These are phyloP conservation scores for Lathyrus tuberosus DNA, from an alignment of 306 rosid species.

Conservation along the genomic window DNA sequence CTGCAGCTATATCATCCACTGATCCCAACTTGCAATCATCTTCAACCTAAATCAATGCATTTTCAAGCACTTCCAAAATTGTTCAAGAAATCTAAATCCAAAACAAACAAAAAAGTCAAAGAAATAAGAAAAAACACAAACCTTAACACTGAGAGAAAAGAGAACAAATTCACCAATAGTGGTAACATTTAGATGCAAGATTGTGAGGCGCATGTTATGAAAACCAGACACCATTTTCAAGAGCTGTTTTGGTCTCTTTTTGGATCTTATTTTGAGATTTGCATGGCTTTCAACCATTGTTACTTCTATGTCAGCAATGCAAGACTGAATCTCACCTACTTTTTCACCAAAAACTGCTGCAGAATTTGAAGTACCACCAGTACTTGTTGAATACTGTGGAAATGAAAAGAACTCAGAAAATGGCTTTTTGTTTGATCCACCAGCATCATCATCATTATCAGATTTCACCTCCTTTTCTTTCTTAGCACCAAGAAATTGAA, in stretches of 20 bases:
- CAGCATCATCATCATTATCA: slow-evolving; percentile 13
- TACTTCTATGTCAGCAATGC: slow-evolving; percentile 85
- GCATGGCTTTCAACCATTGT: slow-evolving; percentile 97
- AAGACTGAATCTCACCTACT: slow-evolving; percentile 37
- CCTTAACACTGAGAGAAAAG: slow-evolving; percentile 84
- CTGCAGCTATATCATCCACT: slow-evolving; percentile 89
- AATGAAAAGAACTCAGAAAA: slow-evolving; percentile 83
- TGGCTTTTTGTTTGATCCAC: slow-evolving; percentile 37
- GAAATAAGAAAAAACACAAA: slow-evolving; percentile 25
- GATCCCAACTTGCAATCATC: slow-evolving; percentile 84
- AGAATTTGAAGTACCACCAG: slow-evolving; percentile 15
- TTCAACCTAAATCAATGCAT: slow-evolving; percentile 66
- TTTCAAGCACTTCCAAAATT: neutral
- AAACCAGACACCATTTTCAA: slow-evolving; percentile 72
- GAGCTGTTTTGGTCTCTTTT: slow-evolving; percentile 69
- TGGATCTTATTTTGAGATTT: slow-evolving; percentile 75
- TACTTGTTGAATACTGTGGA: slow-evolving; percentile 71
- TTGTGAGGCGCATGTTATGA: slow-evolving; percentile 68
- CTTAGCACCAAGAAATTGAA: slow-evolving; percentile 64
- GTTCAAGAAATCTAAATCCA: neutral
- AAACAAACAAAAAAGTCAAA: neutral
- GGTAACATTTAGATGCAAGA: slow-evolving; percentile 81
- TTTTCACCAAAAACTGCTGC: slow-evolving; percentile 36
- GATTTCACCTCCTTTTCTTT: slow-evolving; percentile 34
- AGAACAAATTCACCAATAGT: slow-evolving; percentile 62